A percentile compares a stretch with the other conserved stretches of the same genome.
These are phyloP conservation scores for Serendipita sp. DNA, from an alignment of 768 basidiomycete species.

Conservation along the genomic window DNA sequence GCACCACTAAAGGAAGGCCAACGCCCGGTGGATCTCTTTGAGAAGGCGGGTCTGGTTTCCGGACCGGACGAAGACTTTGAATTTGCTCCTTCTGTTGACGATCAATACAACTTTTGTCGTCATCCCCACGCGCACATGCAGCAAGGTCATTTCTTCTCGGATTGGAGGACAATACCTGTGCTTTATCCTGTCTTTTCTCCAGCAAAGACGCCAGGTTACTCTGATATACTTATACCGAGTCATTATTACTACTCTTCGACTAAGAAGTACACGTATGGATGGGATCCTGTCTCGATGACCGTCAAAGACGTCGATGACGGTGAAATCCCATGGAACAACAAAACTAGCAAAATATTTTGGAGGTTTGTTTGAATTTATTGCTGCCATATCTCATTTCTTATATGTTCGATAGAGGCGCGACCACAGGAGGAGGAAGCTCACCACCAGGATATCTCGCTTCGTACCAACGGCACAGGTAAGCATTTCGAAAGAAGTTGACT, in stretches of 20 bases:
- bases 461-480: slow-evolving; percentile 75
- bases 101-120: slow-evolving; percentile 58
- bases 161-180: slow-evolving; percentile 77
- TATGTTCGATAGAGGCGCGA: slow-evolving; percentile 45
- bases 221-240: slow-evolving; percentile 85
- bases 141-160: slow-evolving; percentile 95
- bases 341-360: slow-evolving; percentile 83
- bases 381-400: no score
- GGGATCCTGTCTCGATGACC: slow-evolving; percentile 61
- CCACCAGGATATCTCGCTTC: slow-evolving; percentile 67
- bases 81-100: slow-evolving; percentile 47
- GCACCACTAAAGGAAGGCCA: slow-evolving; percentile 16
- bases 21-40: slow-evolving; percentile 13
- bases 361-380: slow-evolving; percentile 5
- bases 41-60: slow-evolving; percentile 22
- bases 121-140: slow-evolving; percentile 68
- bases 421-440: slow-evolving; percentile 82
- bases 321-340: slow-evolving; percentile 79
- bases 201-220: slow-evolving; percentile 67
- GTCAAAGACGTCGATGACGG: slow-evolving; percentile 65
- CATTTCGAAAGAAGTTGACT: slow-evolving; percentile 9
- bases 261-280: slow-evolving; percentile 73
- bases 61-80: slow-evolving; percentile 32
- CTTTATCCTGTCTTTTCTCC: slow-evolving; percentile 94
- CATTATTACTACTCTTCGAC: slow-evolving; percentile 90